Evolutionary conservation across 176 grass and related monocot species (phyloP).

Genomic region (Hordeum vulgare): MorexV3_pseudomolecules_assembly NC_058519.1:589712149-589712648

Average conservation of each 20-base stretch:
- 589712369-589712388: background rate
- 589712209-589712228: slow-evolving; percentile 45
- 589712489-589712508: slow-evolving; percentile 25
- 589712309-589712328: too few relatives aligned
- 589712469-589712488: background rate
- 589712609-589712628: slow-evolving; percentile 96
- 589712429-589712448: background rate
- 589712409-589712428: background rate
- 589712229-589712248: slow-evolving; percentile 65
- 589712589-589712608: slow-evolving; percentile 97
- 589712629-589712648: slow-evolving; percentile 97
- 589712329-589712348: too few relatives aligned
- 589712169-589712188: slow-evolving; percentile 44
- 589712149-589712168: slow-evolving; percentile 13
- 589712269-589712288: too few relatives aligned
- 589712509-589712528: slow-evolving; percentile 66
- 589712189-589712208: slow-evolving; percentile 54
- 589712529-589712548: slow-evolving; percentile 70
- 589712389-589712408: background rate
- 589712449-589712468: slow-evolving; percentile 5
- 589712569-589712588: slow-evolving; percentile 84
- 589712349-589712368: background rate
- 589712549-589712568: slow-evolving; percentile 75
- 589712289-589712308: too few relatives aligned
- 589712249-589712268: slow-evolving; percentile 78